Conservation (phyloP, 148 eudicot genomes). For the Rhododendron henanense region DNA sequence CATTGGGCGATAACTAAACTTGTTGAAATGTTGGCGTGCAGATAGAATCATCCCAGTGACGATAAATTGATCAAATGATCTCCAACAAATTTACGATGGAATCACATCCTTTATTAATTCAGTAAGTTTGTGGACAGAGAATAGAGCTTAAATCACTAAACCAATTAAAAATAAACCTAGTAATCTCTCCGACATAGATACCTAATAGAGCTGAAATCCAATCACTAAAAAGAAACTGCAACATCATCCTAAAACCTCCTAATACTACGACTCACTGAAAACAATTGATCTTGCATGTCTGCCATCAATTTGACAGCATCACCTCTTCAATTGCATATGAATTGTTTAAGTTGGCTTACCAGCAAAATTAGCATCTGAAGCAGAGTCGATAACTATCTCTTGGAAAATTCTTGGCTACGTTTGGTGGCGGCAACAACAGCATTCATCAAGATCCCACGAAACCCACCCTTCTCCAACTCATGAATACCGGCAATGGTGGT, state of each 20-base stretch:
- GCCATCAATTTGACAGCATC: background rate
- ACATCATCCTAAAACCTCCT: background rate
- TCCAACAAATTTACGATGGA: background rate
- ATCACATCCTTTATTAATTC: background rate
- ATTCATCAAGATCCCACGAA: conserved; percentile 86
- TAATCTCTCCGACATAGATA: background rate
- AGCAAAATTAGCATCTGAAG: background rate
- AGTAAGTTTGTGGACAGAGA: background rate
- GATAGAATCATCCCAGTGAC: background rate
- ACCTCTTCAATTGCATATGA: background rate
- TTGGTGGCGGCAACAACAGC: conserved; percentile 88
- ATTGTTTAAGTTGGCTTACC: background rate
- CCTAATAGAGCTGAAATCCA: background rate
- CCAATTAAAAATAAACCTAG: background rate
- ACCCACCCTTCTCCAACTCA: conserved; percentile 85
- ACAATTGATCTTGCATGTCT: background rate
- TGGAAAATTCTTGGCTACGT: conserved; percentile 65
- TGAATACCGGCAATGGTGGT: conserved; percentile 94
- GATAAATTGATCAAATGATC: background rate
- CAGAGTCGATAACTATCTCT: conserved; percentile 21
- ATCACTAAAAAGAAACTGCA: background rate
- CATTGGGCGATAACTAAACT: background rate
- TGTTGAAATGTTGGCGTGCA: background rate
- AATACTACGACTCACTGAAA: background rate
- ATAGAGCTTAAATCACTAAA: background rate